These are phyloP conservation scores for Claviceps spartinae DNA, from an alignment of 2,329 filamentous ascomycete species.

Conservation along the genomic window DNA sequence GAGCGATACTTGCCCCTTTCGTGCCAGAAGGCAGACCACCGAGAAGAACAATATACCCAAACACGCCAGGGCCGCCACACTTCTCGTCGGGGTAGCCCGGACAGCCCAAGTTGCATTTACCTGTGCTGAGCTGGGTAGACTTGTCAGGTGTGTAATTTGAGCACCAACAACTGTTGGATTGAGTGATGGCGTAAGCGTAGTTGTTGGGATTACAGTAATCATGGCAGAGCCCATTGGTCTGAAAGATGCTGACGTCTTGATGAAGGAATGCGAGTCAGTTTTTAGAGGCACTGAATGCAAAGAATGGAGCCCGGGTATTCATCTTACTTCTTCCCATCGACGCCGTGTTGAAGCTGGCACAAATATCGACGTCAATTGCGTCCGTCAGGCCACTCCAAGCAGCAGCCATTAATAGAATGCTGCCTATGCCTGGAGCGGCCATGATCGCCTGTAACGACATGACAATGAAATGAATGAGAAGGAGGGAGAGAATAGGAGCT, in stretches of 20 bases:
- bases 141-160: constrained; percentile 50
- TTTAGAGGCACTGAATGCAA: background rate
- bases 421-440: background rate
- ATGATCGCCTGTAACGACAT: background rate
- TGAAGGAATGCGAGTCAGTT: constrained; percentile 1
- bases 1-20: constrained; percentile 10
- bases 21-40: constrained; percentile 44
- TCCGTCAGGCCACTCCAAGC: constrained; percentile 12
- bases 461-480: background rate
- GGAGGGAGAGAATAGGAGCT: background rate
- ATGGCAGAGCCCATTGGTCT: constrained; percentile 58
- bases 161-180: constrained; percentile 59
- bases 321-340: constrained; percentile 19
- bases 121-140: constrained; percentile 23
- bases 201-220: constrained; percentile 37
- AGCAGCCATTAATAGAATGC: constrained; percentile 11
- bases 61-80: constrained; percentile 51
- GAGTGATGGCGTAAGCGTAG: constrained; percentile 56
- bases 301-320: background rate
- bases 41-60: constrained; percentile 49
- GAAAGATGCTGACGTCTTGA: constrained; percentile 41
- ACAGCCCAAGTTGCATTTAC: constrained; percentile 43
- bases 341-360: constrained; percentile 25
- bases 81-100: constrained; percentile 54
- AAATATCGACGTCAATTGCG: constrained; percentile 19